A percentile compares a stretch with the other conserved stretches of the same genome.
Conservation (phyloP, 345 rosid genomes). For the Erysimum cheiranthoides region DNA sequence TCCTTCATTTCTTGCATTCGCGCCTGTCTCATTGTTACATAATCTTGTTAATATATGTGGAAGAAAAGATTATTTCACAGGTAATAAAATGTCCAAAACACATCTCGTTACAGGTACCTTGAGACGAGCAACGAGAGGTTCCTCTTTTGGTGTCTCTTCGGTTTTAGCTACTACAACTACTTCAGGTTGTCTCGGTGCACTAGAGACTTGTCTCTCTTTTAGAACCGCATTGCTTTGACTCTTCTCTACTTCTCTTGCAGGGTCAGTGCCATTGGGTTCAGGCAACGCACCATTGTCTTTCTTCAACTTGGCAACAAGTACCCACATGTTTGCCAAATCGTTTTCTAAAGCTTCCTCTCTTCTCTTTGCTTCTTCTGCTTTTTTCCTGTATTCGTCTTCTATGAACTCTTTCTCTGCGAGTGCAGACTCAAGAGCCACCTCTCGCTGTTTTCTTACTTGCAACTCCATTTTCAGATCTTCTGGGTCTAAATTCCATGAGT, state of each 20-base stretch:
- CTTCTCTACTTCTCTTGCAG: constrained; percentile 47
- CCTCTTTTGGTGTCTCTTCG: constrained; percentile 72
- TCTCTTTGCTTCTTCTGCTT: constrained; percentile 82
- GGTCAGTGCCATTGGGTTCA: constrained; percentile 47
- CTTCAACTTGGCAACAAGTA: constrained; percentile 97
- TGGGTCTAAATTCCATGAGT: constrained; percentile 79
- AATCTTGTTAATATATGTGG: constrained; percentile 8
- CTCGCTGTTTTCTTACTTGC: constrained; percentile 90
- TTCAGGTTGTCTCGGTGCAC: constrained; percentile 53
- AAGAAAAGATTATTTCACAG: neutral
- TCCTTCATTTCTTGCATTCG: constrained; percentile 99
- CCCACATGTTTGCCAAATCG: constrained; percentile 99
- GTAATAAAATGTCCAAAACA: neutral
- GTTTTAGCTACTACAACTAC: constrained; percentile 40
- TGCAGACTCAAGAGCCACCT: constrained; percentile 85
- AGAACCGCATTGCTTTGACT: constrained; percentile 46
- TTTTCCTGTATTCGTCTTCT: constrained; percentile 85
- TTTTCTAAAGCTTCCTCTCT: constrained; percentile 94
- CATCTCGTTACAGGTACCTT: constrained; percentile 55
- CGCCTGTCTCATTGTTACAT: constrained; percentile 60
- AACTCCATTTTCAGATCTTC: constrained; percentile 85
- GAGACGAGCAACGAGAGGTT: constrained; percentile 87
- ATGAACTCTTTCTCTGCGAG: constrained; percentile 82
- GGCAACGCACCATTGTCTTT: constrained; percentile 68
- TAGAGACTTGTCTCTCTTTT: constrained; percentile 61